These are phyloP conservation scores for Bacidia rubella DNA, from an alignment of 495 filamentous ascomycete genomes.

Conservation along the genomic window DNA sequence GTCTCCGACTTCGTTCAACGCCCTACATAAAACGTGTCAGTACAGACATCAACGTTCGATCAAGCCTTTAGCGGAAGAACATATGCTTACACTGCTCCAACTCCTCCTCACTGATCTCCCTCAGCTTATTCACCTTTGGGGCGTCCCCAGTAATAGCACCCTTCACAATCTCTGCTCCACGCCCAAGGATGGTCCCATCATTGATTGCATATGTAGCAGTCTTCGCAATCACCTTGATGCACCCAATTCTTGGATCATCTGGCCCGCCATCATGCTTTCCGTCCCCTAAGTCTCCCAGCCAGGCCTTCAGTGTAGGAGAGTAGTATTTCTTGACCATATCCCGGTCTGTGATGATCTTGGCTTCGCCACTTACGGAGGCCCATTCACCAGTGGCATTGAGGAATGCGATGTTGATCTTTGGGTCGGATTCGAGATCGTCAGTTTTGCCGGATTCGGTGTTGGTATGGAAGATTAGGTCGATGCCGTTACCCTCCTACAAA, in stretches of 20 bases:
- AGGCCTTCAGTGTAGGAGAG: conserved; percentile 60
- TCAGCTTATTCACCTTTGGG: conserved; percentile 62
- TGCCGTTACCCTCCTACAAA: conserved; percentile 56
- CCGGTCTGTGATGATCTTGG: conserved; percentile 53
- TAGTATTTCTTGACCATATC: conserved; percentile 63
- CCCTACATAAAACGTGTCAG: background rate
- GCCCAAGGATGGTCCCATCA: conserved; percentile 35
- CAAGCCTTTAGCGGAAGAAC: background rate
- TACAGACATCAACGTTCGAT: background rate
- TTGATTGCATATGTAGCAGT: conserved; percentile 34
- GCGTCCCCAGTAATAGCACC: conserved; percentile 57
- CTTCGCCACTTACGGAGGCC: conserved; percentile 69
- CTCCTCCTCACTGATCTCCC: conserved; percentile 61
- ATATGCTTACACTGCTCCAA: conserved; percentile 28
- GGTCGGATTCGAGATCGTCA: conserved; percentile 61
- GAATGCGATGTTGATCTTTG: conserved; percentile 70
- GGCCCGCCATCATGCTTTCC: conserved; percentile 73
- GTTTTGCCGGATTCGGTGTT: conserved; percentile 92
- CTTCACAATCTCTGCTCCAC: conserved; percentile 59
- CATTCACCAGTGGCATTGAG: conserved; percentile 59
- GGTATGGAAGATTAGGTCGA: conserved; percentile 86
- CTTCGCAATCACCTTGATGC: conserved; percentile 34
- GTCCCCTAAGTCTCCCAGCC: conserved; percentile 85
- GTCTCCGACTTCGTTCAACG: background rate
- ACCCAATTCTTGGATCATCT: conserved; percentile 62